Conservation (phyloP, 441 rosid genomes). For the Mallotus japonicus region DNA sequence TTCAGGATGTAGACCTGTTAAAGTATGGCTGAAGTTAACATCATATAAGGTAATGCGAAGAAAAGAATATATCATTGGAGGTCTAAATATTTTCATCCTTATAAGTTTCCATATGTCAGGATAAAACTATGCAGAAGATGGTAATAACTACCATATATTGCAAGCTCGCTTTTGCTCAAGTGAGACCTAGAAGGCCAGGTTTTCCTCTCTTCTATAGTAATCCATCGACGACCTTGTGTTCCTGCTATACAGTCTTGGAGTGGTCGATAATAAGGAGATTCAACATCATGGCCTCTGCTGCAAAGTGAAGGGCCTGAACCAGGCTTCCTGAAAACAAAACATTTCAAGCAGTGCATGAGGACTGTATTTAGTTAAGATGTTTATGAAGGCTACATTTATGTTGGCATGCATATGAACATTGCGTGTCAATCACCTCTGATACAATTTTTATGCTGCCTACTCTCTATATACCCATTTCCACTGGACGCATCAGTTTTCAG, state of each 20-base stretch:
- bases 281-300: conserved; percentile 75
- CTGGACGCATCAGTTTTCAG: not conserved
- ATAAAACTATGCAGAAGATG: conserved; percentile 13
- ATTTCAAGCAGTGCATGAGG: conserved; percentile 18
- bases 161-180: conserved; percentile 78
- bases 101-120: not conserved
- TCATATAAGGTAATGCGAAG: conserved; percentile 10
- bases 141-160: conserved; percentile 58
- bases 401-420: not conserved
- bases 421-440: not conserved
- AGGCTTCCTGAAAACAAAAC: conserved; percentile 55
- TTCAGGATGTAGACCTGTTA: conserved; percentile 67
- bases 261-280: conserved; percentile 86
- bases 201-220: conserved; percentile 65
- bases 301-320: conserved; percentile 77
- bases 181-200: conserved; percentile 86
- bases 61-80: not conserved
- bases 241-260: conserved; percentile 88
- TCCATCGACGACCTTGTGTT: conserved; percentile 80
- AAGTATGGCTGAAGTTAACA: conserved; percentile 7
- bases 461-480: not conserved
- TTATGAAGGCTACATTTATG: not conserved
- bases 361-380: conserved; percentile 18
- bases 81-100: not conserved
- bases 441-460: not conserved